Base-by-base conservation (phyloP, 1,284 basidiomycete genomes). In the Crucibulum parvulum region DNA sequence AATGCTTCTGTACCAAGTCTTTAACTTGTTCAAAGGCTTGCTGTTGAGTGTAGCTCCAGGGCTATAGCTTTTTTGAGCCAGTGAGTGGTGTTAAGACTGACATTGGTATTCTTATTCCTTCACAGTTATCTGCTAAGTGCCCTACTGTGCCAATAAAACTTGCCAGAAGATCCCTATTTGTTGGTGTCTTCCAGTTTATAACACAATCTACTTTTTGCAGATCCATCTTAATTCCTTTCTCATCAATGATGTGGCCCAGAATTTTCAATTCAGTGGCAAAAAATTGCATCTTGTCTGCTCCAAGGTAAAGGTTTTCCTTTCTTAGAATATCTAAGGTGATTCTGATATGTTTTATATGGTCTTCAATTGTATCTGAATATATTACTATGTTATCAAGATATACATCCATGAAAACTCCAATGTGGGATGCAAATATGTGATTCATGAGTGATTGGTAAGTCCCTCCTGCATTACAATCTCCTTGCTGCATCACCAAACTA, bases 291-390 rank as follows among this genome's bases (percentile, higher is more conserved):
- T 66, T 79, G 57, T 75, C 73, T 0, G 60, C 53, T 8, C 66
- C 72, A 51, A 67, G 70, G 53, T 67, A 77, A 0, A 77, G 61
- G 3, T 62, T 61, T 15, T 67, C 68, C 0, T 35, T 41, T 0
- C 60, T 37, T 0, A 78, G 63, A 0, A 72, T 71, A 0, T 68
- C 16, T 0, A 78, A 62, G 8, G 78, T 71, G 3, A 55, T 43
- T 0, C n/a, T 9, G 2, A 78, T 65, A 62, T 79, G 70, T 1
- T 51, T 0, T 4, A 53, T 24, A 58, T 83, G 80, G 58, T 81
- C 73, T 35, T 73, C 69, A 0, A 72, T 15, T 1, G 61, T 58
- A 0, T 71, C 5, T 4, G 75, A 78, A 71, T 24, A 50, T 13
- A 50, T 50, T 5, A 50, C 31, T 11, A 50, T 50, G 47, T 50